Evolutionary conservation across 306 rosid species (phyloP).

Genomic region (Quercus robur): DNA sequence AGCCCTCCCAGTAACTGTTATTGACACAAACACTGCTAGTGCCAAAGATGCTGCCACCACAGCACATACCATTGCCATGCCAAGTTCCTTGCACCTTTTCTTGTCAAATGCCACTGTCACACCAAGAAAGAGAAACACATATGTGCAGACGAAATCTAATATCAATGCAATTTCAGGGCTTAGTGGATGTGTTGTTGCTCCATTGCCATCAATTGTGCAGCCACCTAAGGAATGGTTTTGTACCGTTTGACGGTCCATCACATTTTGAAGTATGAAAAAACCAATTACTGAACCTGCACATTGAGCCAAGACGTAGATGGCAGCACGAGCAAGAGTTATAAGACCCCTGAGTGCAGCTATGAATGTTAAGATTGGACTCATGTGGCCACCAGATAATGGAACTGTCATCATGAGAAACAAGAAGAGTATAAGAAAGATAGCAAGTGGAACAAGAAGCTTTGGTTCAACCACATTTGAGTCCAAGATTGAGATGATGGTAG

Average conservation of each 20-base stretch:
- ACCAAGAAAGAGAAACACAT: conserved; percentile 61
- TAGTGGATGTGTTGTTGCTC: neutral
- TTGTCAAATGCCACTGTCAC: conserved; percentile 68
- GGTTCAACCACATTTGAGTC: conserved; percentile 49
- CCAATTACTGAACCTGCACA: conserved; percentile 61
- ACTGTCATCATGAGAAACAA: conserved; percentile 64
- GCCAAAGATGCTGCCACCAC: conserved; percentile 59
- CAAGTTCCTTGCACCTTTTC: conserved; percentile 47
- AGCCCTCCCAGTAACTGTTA: conserved; percentile 42
- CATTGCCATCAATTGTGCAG: conserved; percentile 40
- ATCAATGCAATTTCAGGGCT: conserved; percentile 36
- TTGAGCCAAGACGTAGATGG: conserved; percentile 46
- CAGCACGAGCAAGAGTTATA: conserved; percentile 35
- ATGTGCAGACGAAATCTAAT: conserved; percentile 63
- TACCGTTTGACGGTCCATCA: conserved; percentile 34
- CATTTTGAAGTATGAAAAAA: conserved; percentile 43
- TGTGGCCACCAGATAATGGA: conserved; percentile 73
- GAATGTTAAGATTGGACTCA: conserved; percentile 62
- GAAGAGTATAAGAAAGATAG: conserved; percentile 57
- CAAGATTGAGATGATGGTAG: conserved; percentile 61
- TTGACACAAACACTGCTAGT: conserved; percentile 58
- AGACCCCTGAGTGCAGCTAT: conserved; percentile 47
- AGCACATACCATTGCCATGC: conserved; percentile 49
- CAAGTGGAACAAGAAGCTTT: conserved; percentile 59
- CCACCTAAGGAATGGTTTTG: conserved; percentile 59